These are phyloP conservation scores for Gossypium thurberi DNA, from an alignment of 345 rosid genomes.

Conservation along the genomic window DNA sequence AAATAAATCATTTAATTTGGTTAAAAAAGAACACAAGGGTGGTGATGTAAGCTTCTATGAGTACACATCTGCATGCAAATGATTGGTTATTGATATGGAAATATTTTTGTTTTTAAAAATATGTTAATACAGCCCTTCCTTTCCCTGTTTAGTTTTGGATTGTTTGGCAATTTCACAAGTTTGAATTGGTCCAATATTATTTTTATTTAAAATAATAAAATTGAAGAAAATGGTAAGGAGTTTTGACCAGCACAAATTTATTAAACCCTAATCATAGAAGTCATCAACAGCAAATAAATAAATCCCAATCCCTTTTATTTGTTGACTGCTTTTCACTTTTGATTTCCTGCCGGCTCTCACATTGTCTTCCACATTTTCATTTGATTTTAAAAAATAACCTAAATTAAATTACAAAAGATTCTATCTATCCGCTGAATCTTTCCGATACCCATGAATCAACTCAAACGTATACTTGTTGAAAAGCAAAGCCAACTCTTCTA, in stretches of 20 bases:
- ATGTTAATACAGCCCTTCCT: background rate
- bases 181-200: background rate
- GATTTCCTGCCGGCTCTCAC: slow-evolving; percentile 17
- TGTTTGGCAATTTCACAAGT: background rate
- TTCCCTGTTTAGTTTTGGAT: background rate
- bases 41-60: background rate
- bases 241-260: slow-evolving; percentile 20
- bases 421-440: too few species aligned
- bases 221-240: too few species aligned
- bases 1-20: too few species aligned
- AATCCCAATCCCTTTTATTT: slow-evolving; percentile 14
- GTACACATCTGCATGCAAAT: slow-evolving; percentile 16
- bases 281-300: slow-evolving; percentile 33
- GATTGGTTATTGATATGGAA: slow-evolving; percentile 4
- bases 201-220: too few species aligned
- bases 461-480: too few species aligned
- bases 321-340: slow-evolving; percentile 31
- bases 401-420: too few species aligned
- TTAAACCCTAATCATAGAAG: slow-evolving; percentile 46
- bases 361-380: background rate
- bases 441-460: too few species aligned
- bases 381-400: too few species aligned
- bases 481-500: too few species aligned
- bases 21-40: too few species aligned
- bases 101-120: too few species aligned